Evolutionary conservation across 345 rosid genomes (phyloP), one percentile per base, ranked within the genome.

Genomic region (Aethionema arabicum): DNA sequence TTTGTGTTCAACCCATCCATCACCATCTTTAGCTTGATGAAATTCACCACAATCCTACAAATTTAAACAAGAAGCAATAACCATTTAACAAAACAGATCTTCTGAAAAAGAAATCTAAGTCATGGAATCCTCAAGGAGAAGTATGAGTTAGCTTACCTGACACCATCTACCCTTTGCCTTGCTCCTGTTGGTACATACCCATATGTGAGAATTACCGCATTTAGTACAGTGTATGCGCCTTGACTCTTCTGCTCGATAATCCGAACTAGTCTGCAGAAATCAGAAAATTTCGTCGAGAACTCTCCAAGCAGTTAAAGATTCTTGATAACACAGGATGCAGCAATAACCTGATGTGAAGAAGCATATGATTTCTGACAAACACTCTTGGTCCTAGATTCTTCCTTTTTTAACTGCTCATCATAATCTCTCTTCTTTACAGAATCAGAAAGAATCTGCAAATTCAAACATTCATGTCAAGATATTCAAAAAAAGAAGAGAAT

Each of bases 1-100:
- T 78, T 79, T 85, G 78, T 83, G 82, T 60, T 90, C 97, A 39
- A 90, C 85, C 97, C 97, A 90, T 67, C 97, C 97, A 73, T 90
- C 97, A 49, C 97, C 97, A 78, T 90, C 97, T 66, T 90, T 90
- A 51, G 97, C 95, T 76, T 82, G 87, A 81, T 90, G 97, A 77
- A 83, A 78, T 65, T 83, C 91, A 69, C 95, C 72, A 69, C 97
- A 90, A 72, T 90, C 95, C 97, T 90, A 74, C 27, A 62, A 62
- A 53, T 30, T 46, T 36, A 33, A 4, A 37, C 3, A 11, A 11
- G 15, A 70, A 40, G 11, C 51, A 61, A 67, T 61, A 47, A 37
- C 31, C 43, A 52, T 63, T 40, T 7, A 21, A 33, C 39, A 46
- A 14, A 57, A 33, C 4, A 40, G 7, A 5, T 39, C 11, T 40